Evolutionary conservation across 2,329 filamentous ascomycete species (phyloP), one percentile per base, ranked within the genome.

Genomic region (Aspergillus arachidicola): DNA sequence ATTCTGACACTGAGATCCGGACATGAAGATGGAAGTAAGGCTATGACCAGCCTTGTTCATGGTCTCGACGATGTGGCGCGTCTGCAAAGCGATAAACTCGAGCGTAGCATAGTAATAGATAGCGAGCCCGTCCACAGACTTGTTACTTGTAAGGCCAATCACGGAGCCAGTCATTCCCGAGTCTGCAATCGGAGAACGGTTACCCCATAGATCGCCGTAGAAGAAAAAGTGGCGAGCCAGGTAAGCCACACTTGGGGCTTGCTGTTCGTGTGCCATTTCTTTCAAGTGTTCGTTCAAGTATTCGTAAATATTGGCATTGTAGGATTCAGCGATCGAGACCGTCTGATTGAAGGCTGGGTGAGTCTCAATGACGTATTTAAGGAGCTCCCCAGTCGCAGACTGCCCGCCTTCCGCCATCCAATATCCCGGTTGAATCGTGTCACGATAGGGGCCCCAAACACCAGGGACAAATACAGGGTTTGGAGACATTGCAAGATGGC

Each of bases 351-450:
- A 94, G 2, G 94, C 94, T 3, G 94, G 92, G 75, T 99, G 95
- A 1, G 94, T 97, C 77, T 98, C 94, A 58, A 98, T 88, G 71
- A 98, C 91, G 80, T 98, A 93, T 74, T 95, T 94, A 57, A 99
- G 84, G 61, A 99, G 85, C 79, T 98, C 95, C 58, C 95, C 95
- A 0, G 95, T 99, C 5, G 95, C 95, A 30, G 93, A 97, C 79
- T 99, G 95, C 14, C 95, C 95, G 68, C 95, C 95, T 78, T 99
- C 95, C 19, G 95, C 93, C 86, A 99, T 92, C 95, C 95, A 99
- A 81, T 90, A 96, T 63, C 89, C 89, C 0, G 95, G 94, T 23
- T 98, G 86, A 48, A 99, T 85, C 6, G 97, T 95, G 74, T 99
- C 95, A 63, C 93, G 87, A 82, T 99, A 99, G 0, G 95, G 95